Conservation (phyloP, 1,139 yeast genomes). For the Protomyces lactucae-debilis region DNA sequence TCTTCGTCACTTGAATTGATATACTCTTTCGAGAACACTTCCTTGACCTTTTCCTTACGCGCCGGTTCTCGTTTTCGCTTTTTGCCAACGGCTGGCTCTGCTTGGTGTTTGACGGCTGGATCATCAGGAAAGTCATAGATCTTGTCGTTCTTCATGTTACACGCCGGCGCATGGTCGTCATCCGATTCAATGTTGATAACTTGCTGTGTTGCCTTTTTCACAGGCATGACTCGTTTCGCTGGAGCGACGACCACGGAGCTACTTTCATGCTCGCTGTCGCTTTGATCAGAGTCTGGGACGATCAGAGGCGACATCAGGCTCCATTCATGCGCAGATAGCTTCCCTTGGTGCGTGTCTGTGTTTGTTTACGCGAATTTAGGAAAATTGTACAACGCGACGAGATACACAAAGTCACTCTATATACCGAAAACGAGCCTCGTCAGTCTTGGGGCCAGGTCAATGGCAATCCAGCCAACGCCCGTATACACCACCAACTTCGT, state of each 20-base stretch:
- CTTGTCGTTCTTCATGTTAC: not conserved
- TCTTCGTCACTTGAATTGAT: not conserved
- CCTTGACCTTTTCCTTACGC: not conserved
- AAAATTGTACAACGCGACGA: not conserved
- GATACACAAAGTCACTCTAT: not conserved
- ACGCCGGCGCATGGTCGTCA: not conserved
- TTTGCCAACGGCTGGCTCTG: not conserved
- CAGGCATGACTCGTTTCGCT: not conserved
- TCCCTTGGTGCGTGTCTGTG: not conserved
- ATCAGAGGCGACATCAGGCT: not conserved
- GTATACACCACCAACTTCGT: conserved; percentile 70
- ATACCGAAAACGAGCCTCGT: conserved; percentile 7
- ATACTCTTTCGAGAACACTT: not conserved
- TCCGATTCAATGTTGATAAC: not conserved
- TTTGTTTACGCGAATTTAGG: not conserved
- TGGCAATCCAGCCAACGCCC: conserved; percentile 52
- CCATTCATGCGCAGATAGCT: not conserved
- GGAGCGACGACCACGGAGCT: not conserved
- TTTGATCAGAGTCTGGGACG: not conserved
- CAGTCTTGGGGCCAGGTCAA: conserved; percentile 19
- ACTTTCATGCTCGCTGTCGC: not conserved
- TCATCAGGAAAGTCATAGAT: not conserved
- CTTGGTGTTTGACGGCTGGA: not conserved
- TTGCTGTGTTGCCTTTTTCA: not conserved
- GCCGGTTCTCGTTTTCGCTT: not conserved